Evolutionary conservation across 495 filamentous ascomycete species (phyloP), one percentile per base, ranked within the genome.

Genomic region (Penicillium lagena): DNA sequence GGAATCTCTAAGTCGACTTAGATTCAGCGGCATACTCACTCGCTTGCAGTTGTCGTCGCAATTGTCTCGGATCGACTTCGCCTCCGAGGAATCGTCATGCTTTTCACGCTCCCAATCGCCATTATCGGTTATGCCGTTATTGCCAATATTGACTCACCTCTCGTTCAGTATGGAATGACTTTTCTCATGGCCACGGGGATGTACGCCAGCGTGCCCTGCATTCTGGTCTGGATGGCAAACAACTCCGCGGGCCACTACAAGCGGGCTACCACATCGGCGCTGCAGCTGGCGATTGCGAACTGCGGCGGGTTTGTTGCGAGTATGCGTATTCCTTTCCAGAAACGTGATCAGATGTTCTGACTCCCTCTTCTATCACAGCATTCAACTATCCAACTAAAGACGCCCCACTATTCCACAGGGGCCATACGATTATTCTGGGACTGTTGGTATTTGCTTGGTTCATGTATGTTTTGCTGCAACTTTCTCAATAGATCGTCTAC

Each of bases 181-280:
- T 81, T 78, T 58, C 61, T 79, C 35, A 70, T 77, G 55, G 67
- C 71, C 0, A 63, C 66, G 0, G 78, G 77, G 1, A 67, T 72
- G 43, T 80, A 75, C 41, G 60, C 69, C 8, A 66, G 65, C 33
- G 59, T 72, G 0, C 75, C 78, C 1, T 70, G 75, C 22, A 68
- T 71, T 9, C 47, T 82, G 12, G 72, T 72, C 1, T 83, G 80
- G 81, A 67, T 81, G 42, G 68, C 65, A 12, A 77, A 76, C 42
- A 80, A 81, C 47, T 64, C 82, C 5, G 71, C 73, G 1, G 79
- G 80, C 12, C 78, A 83, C 49, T 83, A 79, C 55, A 83, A 85
- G 54, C 74, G 79, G 12, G 70, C 73, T 9, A 73, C 83, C 15
- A 74, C 70, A 4, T 69, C 75, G 1, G 79, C 72, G 1, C 55